These are phyloP conservation scores for Amphichorda felina DNA, from an alignment of 2,329 filamentous ascomycete species.

Conservation along the genomic window DNA sequence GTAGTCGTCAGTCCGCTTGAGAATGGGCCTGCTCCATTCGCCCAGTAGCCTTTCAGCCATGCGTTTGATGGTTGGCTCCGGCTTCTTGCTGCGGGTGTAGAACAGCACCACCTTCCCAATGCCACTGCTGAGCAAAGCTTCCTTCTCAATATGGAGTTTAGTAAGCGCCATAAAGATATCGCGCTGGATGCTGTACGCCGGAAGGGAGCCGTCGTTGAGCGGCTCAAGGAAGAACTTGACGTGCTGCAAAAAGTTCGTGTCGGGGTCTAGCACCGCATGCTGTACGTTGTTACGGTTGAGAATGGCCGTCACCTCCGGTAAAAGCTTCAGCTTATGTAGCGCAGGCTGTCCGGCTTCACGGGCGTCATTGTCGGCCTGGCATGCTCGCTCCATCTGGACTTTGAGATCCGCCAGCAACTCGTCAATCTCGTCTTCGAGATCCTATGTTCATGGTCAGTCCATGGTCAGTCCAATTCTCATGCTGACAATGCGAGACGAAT, in stretches of 20 bases:
- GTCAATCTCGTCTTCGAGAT: conserved; percentile 82
- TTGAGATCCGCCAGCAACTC: conserved; percentile 83
- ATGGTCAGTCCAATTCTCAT: neutral
- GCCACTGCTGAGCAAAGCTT: conserved; percentile 77
- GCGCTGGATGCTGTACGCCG: conserved; percentile 94
- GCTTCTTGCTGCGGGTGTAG: conserved; percentile 90
- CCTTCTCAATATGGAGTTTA: conserved; percentile 80
- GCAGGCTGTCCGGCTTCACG: conserved; percentile 72
- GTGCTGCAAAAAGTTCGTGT: conserved; percentile 88
- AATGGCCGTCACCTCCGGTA: conserved; percentile 79
- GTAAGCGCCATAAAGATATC: conserved; percentile 77
- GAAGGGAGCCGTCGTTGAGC: conserved; percentile 83
- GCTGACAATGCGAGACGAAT: neutral
- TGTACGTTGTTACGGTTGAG: conserved; percentile 84
- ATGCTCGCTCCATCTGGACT: conserved; percentile 80
- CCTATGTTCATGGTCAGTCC: conserved; percentile 32
- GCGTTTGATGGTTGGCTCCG: conserved; percentile 80
- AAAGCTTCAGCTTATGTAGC: conserved; percentile 83
- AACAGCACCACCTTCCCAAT: conserved; percentile 95
- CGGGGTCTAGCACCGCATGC: conserved; percentile 78
- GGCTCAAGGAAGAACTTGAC: conserved; percentile 97
- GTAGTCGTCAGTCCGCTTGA: conserved; percentile 90
- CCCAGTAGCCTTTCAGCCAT: conserved; percentile 86
- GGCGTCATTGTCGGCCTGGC: conserved; percentile 72
- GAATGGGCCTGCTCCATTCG: conserved; percentile 90